Percentiles rank a stretch among this genome's conserved stretches.
Evolutionary conservation across 2,329 filamentous ascomycete species (phyloP).

Genomic region (Cladosporium austrohemisphaericum): DNA sequence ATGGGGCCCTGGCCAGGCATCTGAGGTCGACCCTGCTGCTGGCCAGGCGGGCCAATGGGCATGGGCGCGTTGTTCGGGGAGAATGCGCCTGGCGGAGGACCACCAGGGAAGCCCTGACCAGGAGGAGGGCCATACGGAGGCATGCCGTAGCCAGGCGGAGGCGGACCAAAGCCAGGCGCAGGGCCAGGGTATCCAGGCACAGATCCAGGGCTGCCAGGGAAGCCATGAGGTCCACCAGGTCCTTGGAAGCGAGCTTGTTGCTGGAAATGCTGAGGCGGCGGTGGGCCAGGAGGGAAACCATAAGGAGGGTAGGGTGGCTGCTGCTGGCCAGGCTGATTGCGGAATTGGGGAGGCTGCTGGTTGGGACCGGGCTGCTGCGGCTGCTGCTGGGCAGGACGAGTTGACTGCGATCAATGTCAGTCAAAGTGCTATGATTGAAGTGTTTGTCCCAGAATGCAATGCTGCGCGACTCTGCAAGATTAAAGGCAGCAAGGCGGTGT

Average conservation of each 20-base stretch:
- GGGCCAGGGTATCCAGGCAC: conserved; percentile 39
- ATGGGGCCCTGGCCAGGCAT: conserved; percentile 38
- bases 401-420: conserved; percentile 23
- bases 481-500: conserved; percentile 99
- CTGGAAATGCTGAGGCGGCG: conserved; percentile 35
- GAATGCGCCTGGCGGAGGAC: conserved; percentile 45
- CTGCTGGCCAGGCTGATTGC: conserved; percentile 30
- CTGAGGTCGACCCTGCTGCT: conserved; percentile 38
- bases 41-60: conserved; percentile 55
- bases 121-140: conserved; percentile 41
- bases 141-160: conserved; percentile 23
- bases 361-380: conserved; percentile 28
- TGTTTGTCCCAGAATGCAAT: conserved; percentile 3
- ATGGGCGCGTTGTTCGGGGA: conserved; percentile 35
- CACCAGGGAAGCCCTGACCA: conserved; percentile 55
- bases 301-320: conserved; percentile 41
- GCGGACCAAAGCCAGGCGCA: conserved; percentile 31
- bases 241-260: conserved; percentile 48
- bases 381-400: conserved; percentile 25
- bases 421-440: conserved; percentile 5
- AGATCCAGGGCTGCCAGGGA: conserved; percentile 40
- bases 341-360: conserved; percentile 38
- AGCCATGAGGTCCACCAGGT: conserved; percentile 41
- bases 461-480: too few relatives aligned
- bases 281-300: conserved; percentile 37